Percentiles rank a stretch among this genome's conserved stretches.
These are phyloP conservation scores for Theileria annulata DNA, from an alignment of 169 alveolate genomes.

Conservation along the genomic window DNA sequence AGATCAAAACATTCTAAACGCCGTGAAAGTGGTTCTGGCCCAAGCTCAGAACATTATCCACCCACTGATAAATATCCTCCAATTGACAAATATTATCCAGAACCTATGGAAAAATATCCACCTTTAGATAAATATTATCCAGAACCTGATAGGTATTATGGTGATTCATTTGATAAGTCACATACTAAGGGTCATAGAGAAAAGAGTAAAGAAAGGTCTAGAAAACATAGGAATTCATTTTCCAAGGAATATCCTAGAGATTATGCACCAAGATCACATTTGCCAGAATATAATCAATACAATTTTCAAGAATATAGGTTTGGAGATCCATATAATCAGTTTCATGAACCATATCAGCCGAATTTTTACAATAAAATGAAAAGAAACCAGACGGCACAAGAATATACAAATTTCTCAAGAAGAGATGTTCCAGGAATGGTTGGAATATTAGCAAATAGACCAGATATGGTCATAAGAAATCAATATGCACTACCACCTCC, in stretches of 20 bases:
- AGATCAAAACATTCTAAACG: conserved; percentile 19
- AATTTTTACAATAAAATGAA: background rate
- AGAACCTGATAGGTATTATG: background rate
- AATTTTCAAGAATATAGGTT: background rate
- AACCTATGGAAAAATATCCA: background rate
- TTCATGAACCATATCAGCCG: background rate
- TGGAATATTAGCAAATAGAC: background rate
- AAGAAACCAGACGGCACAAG: background rate
- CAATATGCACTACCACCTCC: background rate
- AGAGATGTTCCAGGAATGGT: conserved; percentile 35
- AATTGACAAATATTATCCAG: background rate
- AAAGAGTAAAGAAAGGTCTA: background rate
- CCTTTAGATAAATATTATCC: background rate
- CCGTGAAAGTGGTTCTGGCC: background rate
- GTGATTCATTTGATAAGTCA: background rate
- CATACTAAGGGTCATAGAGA: conserved; percentile 41
- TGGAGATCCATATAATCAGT: no score
- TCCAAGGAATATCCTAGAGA: background rate
- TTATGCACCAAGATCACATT: background rate
- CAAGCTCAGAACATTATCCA: background rate
- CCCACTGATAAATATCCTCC: background rate
- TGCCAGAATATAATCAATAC: background rate
- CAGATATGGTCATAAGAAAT: background rate
- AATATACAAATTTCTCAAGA: background rate
- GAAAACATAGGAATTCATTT: background rate